These are phyloP conservation scores for Globisporangium apiculatum DNA, from an alignment of 352 stramenopile species.

Conservation along the genomic window DNA sequence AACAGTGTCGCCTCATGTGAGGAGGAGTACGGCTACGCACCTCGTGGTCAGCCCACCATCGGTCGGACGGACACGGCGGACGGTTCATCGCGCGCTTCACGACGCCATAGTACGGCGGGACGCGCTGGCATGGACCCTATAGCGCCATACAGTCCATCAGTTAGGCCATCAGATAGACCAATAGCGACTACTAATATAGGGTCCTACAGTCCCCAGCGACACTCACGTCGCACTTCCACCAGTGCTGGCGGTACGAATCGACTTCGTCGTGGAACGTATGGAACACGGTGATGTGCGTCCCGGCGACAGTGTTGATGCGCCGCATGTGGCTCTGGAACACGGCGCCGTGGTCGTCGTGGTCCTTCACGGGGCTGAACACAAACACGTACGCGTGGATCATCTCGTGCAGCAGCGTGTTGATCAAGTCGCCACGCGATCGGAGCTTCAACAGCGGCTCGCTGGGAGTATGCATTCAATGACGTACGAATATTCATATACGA, in stretches of 20 bases:
- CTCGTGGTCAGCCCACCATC: slow-evolving; percentile 65
- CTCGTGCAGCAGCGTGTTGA: slow-evolving; percentile 88
- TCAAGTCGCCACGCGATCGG: slow-evolving; percentile 67
- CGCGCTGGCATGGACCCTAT: slow-evolving; percentile 54
- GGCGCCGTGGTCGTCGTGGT: slow-evolving; percentile 82
- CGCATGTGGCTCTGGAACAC: slow-evolving; percentile 79
- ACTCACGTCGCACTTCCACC: slow-evolving; percentile 81
- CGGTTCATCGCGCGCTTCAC: slow-evolving; percentile 88
- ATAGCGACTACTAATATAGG: not conserved
- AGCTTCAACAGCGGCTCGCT: slow-evolving; percentile 81
- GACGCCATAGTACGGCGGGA: slow-evolving; percentile 67
- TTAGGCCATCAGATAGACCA: not conserved
- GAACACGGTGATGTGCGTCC: slow-evolving; percentile 81
- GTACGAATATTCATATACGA: no score
- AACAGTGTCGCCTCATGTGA: not conserved
- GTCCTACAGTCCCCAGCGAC: not conserved
- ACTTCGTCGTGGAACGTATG: slow-evolving; percentile 90
- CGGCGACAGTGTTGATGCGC: slow-evolving; percentile 58
- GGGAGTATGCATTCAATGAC: not conserved
- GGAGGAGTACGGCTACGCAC: slow-evolving; percentile 8
- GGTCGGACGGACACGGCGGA: slow-evolving; percentile 57
- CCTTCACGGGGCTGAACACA: slow-evolving; percentile 61
- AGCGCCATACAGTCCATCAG: not conserved
- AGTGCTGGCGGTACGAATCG: slow-evolving; percentile 73
- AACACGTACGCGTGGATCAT: slow-evolving; percentile 91